Percentiles rank a stretch among this genome's conserved stretches.
Conservation (phyloP, 345 rosid species). For the Bretschneidera sinensis region DNA sequence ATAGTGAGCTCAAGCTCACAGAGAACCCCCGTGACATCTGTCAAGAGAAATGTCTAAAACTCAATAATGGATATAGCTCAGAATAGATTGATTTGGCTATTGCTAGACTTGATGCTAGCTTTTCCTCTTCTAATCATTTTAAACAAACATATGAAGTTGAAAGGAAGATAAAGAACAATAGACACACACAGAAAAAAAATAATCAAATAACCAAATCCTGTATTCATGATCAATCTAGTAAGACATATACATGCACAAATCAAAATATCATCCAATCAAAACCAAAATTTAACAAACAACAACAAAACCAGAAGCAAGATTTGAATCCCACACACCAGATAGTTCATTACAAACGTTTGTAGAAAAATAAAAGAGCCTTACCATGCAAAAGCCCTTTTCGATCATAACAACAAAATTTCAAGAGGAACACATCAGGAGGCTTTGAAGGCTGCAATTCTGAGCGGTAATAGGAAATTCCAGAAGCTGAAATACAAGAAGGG, state of each 20-base stretch:
- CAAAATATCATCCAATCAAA: not conserved
- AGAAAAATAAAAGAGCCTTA: constrained; percentile 19
- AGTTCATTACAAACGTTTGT: not conserved
- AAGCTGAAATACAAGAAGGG: constrained; percentile 78
- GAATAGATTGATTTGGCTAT: not conserved
- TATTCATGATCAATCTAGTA: no score
- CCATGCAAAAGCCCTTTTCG: constrained; percentile 86
- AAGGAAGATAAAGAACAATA: no score
- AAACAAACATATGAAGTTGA: not conserved
- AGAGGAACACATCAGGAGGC: constrained; percentile 70
- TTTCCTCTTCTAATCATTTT: not conserved
- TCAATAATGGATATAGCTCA: constrained; percentile 7
- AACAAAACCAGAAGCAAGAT: not conserved
- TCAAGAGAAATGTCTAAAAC: constrained; percentile 13
- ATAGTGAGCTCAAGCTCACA: constrained; percentile 82
- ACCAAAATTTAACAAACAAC: not conserved
- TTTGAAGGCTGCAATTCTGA: constrained; percentile 49
- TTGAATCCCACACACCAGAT: not conserved
- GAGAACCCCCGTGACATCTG: constrained; percentile 81
- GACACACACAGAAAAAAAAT: no score
- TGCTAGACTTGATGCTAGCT: not conserved
- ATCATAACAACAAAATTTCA: constrained; percentile 71
- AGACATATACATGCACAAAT: not conserved
- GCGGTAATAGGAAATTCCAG: constrained; percentile 56
- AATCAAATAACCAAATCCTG: no score